Base-by-base conservation (phyloP, 2,329 filamentous ascomycete genomes). In the Aspergillus sp. region DNA sequence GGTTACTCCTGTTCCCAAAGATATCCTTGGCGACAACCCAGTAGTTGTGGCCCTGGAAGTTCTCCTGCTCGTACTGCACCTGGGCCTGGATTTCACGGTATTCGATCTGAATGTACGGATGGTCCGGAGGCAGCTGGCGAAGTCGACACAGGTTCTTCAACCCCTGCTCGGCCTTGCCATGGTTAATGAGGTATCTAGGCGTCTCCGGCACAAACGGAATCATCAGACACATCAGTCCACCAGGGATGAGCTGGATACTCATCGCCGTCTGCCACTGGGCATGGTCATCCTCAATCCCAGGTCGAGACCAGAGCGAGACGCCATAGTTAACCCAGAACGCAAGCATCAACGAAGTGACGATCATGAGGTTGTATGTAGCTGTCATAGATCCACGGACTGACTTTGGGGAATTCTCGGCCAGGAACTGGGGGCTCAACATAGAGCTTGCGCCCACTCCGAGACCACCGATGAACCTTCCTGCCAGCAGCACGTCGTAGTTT, bases 321-420 rank as follows among this genome's bases (percentile, higher is more conserved):
- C 23, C 52, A n/a, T 55, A 55, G 23, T 55, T 55, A 3, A 55
- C 52, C 52, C 52, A 55, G 21, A 55, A 55, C 7, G 52, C 52
- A 12, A 55, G 44, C 52, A 55, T 55, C 19, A 55, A 23, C 0
- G 44, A 48, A 0, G 44, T 47, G n/a, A 55, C 52, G 35, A 55
- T 55, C 52, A 55, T 55, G 2, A 55, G 44, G 25, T 55, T 55
- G 23, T 55, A 55, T 15, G 52, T 49, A 11, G 52, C 52, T 0
- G 52, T 55, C 44, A 55, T 48, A 1, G 44, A 48, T 3, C 52
- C 52, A 33, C 52, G 52, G 19, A 55, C 25, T 14, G 44, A 73
- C 51, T 75, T 77, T 3, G 76, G 76, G 0, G 73, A 70, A 51
- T 75, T 77, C 55, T 79, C 77, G 1, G 73, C 71, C 1, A 78